These are phyloP conservation scores for Platanthera guangdongensis DNA, from an alignment of 106 monocot genomes.

Conservation along the genomic window DNA sequence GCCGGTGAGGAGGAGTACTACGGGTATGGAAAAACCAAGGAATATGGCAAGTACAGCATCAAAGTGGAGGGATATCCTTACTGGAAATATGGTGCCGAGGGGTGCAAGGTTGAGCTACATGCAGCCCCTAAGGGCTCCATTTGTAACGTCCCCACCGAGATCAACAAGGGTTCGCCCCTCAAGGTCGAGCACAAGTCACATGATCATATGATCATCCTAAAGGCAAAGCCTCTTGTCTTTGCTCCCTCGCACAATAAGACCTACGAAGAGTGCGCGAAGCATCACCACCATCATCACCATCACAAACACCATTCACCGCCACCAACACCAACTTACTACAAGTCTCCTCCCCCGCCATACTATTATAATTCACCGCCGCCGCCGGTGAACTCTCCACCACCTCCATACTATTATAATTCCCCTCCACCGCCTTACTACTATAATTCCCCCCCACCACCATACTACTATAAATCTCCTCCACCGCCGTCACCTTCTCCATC, in stretches of 20 bases:
- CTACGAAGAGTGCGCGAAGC: constrained; percentile 29
- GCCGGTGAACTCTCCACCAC: background rate
- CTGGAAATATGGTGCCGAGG: constrained; percentile 31
- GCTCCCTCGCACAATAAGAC: constrained; percentile 24
- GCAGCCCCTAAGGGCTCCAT: constrained; percentile 42
- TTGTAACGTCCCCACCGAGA: constrained; percentile 36
- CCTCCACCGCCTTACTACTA: constrained; percentile 4
- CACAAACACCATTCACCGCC: background rate
- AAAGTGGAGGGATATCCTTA: constrained; percentile 30
- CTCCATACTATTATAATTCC: background rate
- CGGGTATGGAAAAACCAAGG: constrained; percentile 31
- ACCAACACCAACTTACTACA: background rate
- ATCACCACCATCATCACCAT: background rate
- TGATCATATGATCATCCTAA: constrained; percentile 18
- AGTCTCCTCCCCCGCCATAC: background rate
- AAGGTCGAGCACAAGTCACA: constrained; percentile 24
- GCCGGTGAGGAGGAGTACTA: constrained; percentile 21
- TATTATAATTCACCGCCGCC: constrained; percentile 1
- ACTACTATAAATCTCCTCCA: constrained; percentile 14
- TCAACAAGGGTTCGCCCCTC: constrained; percentile 28
- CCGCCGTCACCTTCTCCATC: constrained; percentile 10
- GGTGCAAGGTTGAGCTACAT: constrained; percentile 35
- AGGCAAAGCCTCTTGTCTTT: constrained; percentile 38
- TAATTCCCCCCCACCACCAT: background rate
- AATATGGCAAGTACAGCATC: constrained; percentile 35